phyloP scores from a whole-genome alignment of 768 basidiomycete species.

The Inosperma sp. region DNA sequence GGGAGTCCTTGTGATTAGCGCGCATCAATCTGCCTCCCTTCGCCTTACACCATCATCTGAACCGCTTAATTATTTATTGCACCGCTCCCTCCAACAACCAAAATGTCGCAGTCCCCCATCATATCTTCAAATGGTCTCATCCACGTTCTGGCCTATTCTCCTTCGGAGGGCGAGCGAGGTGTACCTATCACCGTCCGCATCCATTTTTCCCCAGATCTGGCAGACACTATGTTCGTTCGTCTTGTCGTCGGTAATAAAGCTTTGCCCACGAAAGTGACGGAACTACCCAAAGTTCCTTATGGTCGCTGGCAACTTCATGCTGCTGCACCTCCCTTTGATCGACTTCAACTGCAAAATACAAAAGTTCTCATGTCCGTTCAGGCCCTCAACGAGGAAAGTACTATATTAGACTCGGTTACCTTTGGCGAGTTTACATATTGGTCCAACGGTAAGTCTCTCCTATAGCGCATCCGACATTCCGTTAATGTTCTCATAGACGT shows the following conservation, averaged over 20 bases:
- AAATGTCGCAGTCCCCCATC: conserved; percentile 23
- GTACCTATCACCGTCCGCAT: conserved; percentile 61
- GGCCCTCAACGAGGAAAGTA: conserved; percentile 50
- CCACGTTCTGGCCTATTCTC: conserved; percentile 61
- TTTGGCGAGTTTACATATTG: conserved; percentile 73
- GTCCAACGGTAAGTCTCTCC: conserved; percentile 35
- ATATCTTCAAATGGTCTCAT: conserved; percentile 52
- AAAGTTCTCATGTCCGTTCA: conserved; percentile 58
- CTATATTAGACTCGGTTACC: conserved; percentile 57
- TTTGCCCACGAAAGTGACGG: conserved; percentile 60
- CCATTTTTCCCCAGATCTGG: conserved; percentile 48
- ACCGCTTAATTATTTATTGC: neutral
- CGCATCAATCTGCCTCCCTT: neutral
- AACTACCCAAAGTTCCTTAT: conserved; percentile 42
- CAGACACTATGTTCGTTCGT: conserved; percentile 58
- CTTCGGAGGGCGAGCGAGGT: conserved; percentile 59
- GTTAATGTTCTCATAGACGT: conserved; percentile 12
- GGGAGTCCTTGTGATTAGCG: conserved; percentile 7
- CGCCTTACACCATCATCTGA: conserved; percentile 10
- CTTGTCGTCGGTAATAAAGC: conserved; percentile 70
- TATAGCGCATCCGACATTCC: conserved; percentile 4
- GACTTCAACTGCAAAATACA: conserved; percentile 35
- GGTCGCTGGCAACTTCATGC: conserved; percentile 65
- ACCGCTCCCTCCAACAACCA: conserved; percentile 9
- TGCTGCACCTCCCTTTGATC: conserved; percentile 50